Base-by-base conservation (phyloP, 345 rosid genomes). In the Adansonia digitata region DNA sequence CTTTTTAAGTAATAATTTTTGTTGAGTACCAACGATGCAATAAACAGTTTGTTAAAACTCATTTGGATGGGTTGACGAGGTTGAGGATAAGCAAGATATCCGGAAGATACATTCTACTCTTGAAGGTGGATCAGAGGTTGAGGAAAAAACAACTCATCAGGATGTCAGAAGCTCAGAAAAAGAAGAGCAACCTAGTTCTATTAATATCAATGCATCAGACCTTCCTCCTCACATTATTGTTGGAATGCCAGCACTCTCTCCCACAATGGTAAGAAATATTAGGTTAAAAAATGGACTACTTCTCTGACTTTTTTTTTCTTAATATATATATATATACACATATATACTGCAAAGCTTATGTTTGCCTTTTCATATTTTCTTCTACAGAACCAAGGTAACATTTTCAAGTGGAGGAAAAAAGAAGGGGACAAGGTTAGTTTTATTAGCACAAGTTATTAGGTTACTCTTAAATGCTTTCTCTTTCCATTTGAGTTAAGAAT, bases 231-330 rank as follows among this genome's bases (percentile, higher is more conserved):
- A 90, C 42, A 65, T 86, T 77, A 85, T 94, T 81, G 78, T 94
- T 77, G 95, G 74, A 79, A 94, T 94, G 98, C 98, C 98, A 71
- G 98, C 98, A 74, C 88, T 94, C 73, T 94, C 98, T 74, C 98
- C 98, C 49, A 94, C 98, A 75, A 94, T 94, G 98, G 98, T 92
- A 80, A 77, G 80, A 22, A 75, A 75, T 65, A 56, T 72, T 49
- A 75, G 55, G 72, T 63, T 17, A 55, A 26, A 75, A 73, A 68
- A 71, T 78, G 65, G 79, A 71, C 69, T 29, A 76, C 43, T 43
- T 69, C 48, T 71, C 62, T 60, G 70, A 51, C 69, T 69, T 29
- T 55, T 62, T 66, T 42, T n/a, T n/a, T n/a, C n/a, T n/a, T n/a
- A n/a, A n/a, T n/a, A n/a, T n/a, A n/a, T n/a, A n/a, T n/a, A n/a